Evolutionary conservation across 2,329 filamentous ascomycete genomes (phyloP), one percentile per base, ranked within the genome.

Genomic region (Monosporascus cannonballus): DNA sequence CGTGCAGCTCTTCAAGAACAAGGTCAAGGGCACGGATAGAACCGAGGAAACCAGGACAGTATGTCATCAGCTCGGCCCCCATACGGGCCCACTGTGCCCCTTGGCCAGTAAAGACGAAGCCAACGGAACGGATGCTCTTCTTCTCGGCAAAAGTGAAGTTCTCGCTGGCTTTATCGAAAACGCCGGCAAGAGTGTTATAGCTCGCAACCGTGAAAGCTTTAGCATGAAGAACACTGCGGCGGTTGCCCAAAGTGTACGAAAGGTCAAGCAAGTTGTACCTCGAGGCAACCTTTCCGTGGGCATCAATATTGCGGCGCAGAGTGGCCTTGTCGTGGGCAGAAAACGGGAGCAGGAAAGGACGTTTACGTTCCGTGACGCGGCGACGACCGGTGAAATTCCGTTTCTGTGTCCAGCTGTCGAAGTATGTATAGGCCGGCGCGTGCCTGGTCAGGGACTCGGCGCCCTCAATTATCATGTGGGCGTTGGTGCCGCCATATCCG

Each of bases 21-120:
- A 48, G 42, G 51, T 61, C 59, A 7, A 58, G 36, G 18, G 49
- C 46, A 14, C 54, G 46, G 25, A 57, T 50, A 1, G 57, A 54
- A n/a, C 34, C 18, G 20, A 51, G 37, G 52, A 59, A 56, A 14
- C 48, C 46, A 11, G 49, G 50, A 44, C 41, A 25, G 37, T 52
- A 52, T 2, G 38, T 44, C n/a, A 61, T 53, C 27, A 63, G 51
- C n/a, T 58, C 22, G 22, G 22, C 22, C 3, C 22, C 22, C 22
- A 24, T 24, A 4, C 22, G 22, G 3, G 22, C 22, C 52, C 64
- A 67, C 53, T 67, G 64, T 5, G 65, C 61, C 30, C 65, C 65
- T 24, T 66, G 64, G 15, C 64, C 64, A 15, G 63, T 63, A 49
- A 66, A 66, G 1, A 65, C 56, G 20, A 59, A 59, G 2, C 22